Base-by-base conservation (phyloP, 2,329 filamentous ascomycete species). In the Truncatella angustata region DNA sequence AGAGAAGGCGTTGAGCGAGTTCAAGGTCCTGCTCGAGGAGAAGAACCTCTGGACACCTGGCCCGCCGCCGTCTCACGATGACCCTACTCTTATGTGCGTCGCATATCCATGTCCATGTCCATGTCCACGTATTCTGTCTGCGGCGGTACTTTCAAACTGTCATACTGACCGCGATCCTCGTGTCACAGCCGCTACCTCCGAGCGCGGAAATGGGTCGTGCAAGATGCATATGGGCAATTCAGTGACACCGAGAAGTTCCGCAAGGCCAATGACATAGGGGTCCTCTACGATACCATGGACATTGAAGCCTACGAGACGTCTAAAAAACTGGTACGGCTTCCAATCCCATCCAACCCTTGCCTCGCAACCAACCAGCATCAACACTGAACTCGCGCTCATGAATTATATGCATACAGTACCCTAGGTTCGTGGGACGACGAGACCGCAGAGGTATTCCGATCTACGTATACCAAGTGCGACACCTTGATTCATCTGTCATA, bases 361-460 rank as follows among this genome's bases (percentile, higher is more conserved):
- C 21, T 28, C 28, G 4, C 5, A 40, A n/a, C n/a, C n/a, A n/a
- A n/a, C n/a, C n/a, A n/a, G n/a, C n/a, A n/a, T n/a, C n/a, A n/a
- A n/a, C n/a, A 23, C 18, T 23, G 18, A 40, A 21, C 21, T 11
- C 40, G 40, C 37, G 47, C 47, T 50, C 47, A 50, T 35, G 20
- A 42, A n/a, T 10, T 16, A 24, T 23, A n/a, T 39, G 20, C 21
- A 7, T 42, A 20, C 63, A 92, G 88, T 96, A 96, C 66, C 91
- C 92, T 21, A 91, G 96, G 83, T 97, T 91, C 89, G 95, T 90
- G 18, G 93, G 93, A 51, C 88, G 91, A 58, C 84, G 92, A 60
- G 93, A 97, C 72, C 88, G 85, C 61, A 88, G 91, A 60, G 93
- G 93, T 59, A 96, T 96, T 56, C 93, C 93, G 6, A 80, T 97